Conservation (phyloP, 2,329 filamentous ascomycete genomes). For the Xylaria sp. region DNA sequence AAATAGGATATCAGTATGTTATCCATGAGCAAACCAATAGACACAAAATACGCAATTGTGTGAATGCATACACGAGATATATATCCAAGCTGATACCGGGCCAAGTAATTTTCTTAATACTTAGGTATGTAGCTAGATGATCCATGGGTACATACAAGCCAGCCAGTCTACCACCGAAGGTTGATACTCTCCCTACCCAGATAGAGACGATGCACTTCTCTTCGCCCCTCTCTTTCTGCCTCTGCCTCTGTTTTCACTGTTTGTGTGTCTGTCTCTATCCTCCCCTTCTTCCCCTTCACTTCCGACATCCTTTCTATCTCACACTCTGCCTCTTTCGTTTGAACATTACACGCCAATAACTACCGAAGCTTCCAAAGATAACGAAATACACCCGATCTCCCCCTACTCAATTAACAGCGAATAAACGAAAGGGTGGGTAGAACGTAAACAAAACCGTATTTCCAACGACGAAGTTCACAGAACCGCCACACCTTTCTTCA, state of each 20-base stretch:
- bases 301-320: background rate
- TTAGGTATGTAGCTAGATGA: background rate
- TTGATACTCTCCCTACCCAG: background rate
- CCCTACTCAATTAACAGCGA: background rate
- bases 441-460: background rate
- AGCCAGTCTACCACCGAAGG: background rate
- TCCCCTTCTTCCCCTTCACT: background rate
- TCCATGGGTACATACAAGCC: background rate
- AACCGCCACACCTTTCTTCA: no score
- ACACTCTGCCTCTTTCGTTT: no score
- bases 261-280: no score
- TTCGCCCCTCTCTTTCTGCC: background rate
- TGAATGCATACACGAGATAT: background rate
- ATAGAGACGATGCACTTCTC: background rate
- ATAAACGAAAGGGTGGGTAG: background rate
- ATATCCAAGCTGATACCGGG: background rate
- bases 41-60: background rate
- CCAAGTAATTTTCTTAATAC: background rate
- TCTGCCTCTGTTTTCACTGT: no score
- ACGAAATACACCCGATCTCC: background rate
- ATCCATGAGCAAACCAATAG: background rate
- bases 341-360: background rate
- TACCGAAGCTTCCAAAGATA: background rate
- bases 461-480: no score
- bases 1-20: no score